Percentiles rank a stretch among this genome's conserved stretches.
phyloP scores from a whole-genome alignment of 2,329 filamentous ascomycete species.

The Stylonectria norvegica region DNA sequence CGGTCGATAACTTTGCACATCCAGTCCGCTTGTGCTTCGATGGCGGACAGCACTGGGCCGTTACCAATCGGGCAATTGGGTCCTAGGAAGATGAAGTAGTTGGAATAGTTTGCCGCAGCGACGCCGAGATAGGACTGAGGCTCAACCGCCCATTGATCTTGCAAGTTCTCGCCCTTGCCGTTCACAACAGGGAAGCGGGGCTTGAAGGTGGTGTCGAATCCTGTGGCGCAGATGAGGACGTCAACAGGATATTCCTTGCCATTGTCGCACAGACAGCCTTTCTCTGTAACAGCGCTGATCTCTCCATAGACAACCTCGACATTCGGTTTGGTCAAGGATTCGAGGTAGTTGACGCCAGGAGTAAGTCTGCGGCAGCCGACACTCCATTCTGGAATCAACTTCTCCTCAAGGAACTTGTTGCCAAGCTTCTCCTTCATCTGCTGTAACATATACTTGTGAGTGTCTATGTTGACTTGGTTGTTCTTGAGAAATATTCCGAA shows the following conservation, averaged over 20 bases:
- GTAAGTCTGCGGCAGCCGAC: conserved; percentile 49
- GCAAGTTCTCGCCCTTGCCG: conserved; percentile 46
- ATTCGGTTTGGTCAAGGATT: conserved; percentile 44
- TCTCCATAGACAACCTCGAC: conserved; percentile 44
- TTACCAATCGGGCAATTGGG: conserved; percentile 40
- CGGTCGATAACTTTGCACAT: conserved; percentile 48
- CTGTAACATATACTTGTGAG: conserved; percentile 36
- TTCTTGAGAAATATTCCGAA: conserved; percentile 46
- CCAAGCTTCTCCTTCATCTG: conserved; percentile 38
- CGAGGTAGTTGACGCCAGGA: conserved; percentile 48
- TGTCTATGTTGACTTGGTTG: conserved; percentile 38
- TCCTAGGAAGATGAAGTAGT: conserved; percentile 50
- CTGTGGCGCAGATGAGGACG: conserved; percentile 55
- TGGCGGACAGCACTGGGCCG: conserved; percentile 37
- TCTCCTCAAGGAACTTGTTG: conserved; percentile 47
- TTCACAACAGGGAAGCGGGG: conserved; percentile 51
- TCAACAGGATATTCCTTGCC: conserved; percentile 52
- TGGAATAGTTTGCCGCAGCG: conserved; percentile 49
- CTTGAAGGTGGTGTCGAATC: conserved; percentile 52
- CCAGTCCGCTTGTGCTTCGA: conserved; percentile 48
- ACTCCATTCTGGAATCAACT: conserved; percentile 48
- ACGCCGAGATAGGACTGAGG: conserved; percentile 54
- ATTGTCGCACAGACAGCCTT: conserved; percentile 46
- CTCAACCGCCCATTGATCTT: conserved; percentile 44
- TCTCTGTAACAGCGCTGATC: conserved; percentile 36